Base-by-base conservation (phyloP, 805 yeast genomes). In the Candida silvatica region DNA sequence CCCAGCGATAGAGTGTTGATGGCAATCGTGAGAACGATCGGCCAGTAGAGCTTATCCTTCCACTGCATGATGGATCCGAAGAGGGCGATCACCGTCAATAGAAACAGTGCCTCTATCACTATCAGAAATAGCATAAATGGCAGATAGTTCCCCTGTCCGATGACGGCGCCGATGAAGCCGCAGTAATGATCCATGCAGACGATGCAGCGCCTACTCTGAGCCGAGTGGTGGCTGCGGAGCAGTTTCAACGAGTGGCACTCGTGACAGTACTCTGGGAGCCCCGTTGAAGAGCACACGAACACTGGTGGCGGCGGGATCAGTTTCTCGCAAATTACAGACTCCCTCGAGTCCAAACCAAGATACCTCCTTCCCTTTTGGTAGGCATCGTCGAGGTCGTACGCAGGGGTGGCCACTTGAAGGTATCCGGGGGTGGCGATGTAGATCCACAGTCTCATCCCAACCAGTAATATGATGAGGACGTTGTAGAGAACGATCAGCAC, bases 181-280 rank as follows among this genome's bases (percentile, higher is more conserved):
- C 97, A 88, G 48, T 67, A 80, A 53, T 88, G 97, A 56, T 88
- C 97, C 64, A 83, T 80, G 38, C 69, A 65, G 0, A 83, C 75
- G 0, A 87, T 74, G 49, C 94, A 85, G 17, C 56, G 49, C 2
- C 66, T 67, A 35, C 59, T 34, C 32, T 69, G 64, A 3, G 70
- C 63, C 27, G 87, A 78, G 49, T 84, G 96, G 44, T 76, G 90
- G 0, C 82, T 54, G 34, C 96, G 63, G 18, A 74, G 69, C 2
- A 78, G 66, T 48, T 83, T 85, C 20, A 83, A 55, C 4, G 79
- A 67, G 32, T 70, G 62, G 51, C 95, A 84, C 8, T 59, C 54
- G 1, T 80, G 57, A 49, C 95, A 86, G 77, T 83, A 88, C 19
- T 63, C 61, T 0, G 95, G 94, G 43, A 68, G 74, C 0, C 97